A percentile compares a stretch with the other conserved stretches of the same genome.
Conservation (phyloP, 768 basidiomycete genomes). For the Pleurotus citrinopileatus region DNA sequence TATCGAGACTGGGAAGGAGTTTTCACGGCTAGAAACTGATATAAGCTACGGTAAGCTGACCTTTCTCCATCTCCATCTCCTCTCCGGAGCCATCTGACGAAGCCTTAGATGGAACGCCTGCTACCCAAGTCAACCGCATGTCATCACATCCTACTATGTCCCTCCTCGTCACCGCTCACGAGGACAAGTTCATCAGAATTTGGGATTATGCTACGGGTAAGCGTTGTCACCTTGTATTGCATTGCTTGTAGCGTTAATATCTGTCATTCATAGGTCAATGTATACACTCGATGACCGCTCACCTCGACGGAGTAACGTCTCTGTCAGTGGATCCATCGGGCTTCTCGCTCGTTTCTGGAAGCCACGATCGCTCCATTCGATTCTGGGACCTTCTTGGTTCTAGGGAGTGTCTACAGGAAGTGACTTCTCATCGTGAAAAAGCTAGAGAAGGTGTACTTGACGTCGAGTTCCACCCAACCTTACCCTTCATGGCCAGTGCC, state of each 20-base stretch:
- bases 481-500: conserved; percentile 88
- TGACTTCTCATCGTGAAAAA: conserved; percentile 86
- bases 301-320: conserved; percentile 90
- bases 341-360: conserved; percentile 84
- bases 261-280: conserved; percentile 58
- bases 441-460: conserved; percentile 88
- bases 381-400: conserved; percentile 91
- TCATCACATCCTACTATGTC: conserved; percentile 90
- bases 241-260: conserved; percentile 8
- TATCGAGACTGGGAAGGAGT: conserved; percentile 82
- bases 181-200: conserved; percentile 90
- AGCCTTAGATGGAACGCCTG: conserved; percentile 61
- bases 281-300: conserved; percentile 86
- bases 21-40: conserved; percentile 58
- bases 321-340: conserved; percentile 86
- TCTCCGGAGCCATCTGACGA: background rate
- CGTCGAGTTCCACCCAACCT: conserved; percentile 78
- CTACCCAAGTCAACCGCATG: conserved; percentile 82
- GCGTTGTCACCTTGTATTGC: conserved; percentile 20
- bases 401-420: conserved; percentile 83
- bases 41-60: conserved; percentile 54
- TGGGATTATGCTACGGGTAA: conserved; percentile 82
- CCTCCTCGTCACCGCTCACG: conserved; percentile 85
- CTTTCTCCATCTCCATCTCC: background rate
- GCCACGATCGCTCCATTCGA: conserved; percentile 91